Evolutionary conservation across 345 rosid genomes (phyloP), one percentile per base, ranked within the genome.

Genomic region (Citrus cavaleriei): DNA sequence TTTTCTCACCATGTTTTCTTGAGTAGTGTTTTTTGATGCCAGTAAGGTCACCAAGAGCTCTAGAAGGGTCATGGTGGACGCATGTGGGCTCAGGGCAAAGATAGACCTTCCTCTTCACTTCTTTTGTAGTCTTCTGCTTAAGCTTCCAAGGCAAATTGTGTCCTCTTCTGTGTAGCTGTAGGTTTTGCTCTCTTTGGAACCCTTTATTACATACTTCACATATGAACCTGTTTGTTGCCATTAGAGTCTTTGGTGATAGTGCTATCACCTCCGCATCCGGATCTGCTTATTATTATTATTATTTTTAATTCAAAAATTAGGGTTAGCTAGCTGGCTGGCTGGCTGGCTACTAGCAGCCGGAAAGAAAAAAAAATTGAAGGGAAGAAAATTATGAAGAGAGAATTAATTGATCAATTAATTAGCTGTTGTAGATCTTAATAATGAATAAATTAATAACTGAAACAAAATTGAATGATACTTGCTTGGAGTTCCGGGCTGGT

Each of bases 141-240:
- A 92, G 92, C 75, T 89, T 92, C 95, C 95, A 92, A 74, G 97
- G 97, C 55, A 92, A 84, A 77, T 91, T 92, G 84, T 92, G 97
- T 86, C 97, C 97, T 89, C 95, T 91, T 86, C 97, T 85, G 84
- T 92, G 97, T 32, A 92, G 97, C 77, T 92, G 97, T 79, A 92
- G 83, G 77, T 92, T 92, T 72, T 92, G 97, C 83, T 91, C 97
- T 83, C 97, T 89, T 82, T 90, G 94, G 77, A 92, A 92, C 66
- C 97, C 97, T 85, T 91, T 92, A 82, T 91, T 91, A 90, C 97
- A 92, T 78, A 92, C 94, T 83, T 91, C 97, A 74, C 97, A 92
- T 55, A 92, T 90, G 89, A 91, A 92, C 84, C 94, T 87, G 86
- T 92, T 92, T 81, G 97, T 91, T 66, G 95, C 93, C 94, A 91